Percentiles rank a stretch among this genome's conserved stretches.
These are phyloP conservation scores for Tuber umbilicatum DNA, from an alignment of 495 filamentous ascomycete genomes.

Conservation along the genomic window DNA sequence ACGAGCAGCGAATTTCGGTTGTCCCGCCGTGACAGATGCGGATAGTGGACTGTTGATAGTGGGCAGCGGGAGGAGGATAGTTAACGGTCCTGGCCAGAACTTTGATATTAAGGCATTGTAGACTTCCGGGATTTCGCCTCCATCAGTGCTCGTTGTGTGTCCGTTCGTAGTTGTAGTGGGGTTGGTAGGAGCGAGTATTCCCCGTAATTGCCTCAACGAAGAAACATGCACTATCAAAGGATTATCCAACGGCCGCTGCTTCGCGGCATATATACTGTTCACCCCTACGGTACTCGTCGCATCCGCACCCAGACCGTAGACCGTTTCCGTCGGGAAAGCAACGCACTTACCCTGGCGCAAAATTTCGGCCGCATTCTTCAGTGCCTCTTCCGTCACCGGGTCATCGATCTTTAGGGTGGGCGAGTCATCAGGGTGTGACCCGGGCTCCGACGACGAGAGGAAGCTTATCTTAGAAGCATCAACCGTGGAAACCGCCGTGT, in stretches of 20 bases:
- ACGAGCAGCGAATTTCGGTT: conserved; percentile 78
- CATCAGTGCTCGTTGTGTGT: conserved; percentile 19
- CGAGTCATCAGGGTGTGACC: conserved; percentile 36
- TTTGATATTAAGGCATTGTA: conserved; percentile 71
- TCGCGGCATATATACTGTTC: conserved; percentile 82
- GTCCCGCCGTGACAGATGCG: conserved; percentile 75
- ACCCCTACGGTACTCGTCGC: conserved; percentile 79
- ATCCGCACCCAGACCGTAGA: conserved; percentile 93
- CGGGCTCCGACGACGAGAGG: conserved; percentile 22
- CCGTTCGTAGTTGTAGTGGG: conserved; percentile 25
- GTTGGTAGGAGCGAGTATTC: conserved; percentile 48
- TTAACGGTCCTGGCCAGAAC: conserved; percentile 95
- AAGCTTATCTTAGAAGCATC: conserved; percentile 29
- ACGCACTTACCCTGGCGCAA: conserved; percentile 46
- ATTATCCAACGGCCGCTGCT: conserved; percentile 86
- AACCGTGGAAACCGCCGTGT: conserved; percentile 22
- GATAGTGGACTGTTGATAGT: conserved; percentile 58
- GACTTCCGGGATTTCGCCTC: conserved; percentile 62
- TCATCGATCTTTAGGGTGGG: conserved; percentile 31
- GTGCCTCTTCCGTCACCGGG: conserved; percentile 12
- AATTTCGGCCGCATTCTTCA: conserved; percentile 27
- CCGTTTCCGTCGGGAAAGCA: conserved; percentile 96
- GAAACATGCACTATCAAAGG: conserved; percentile 88
- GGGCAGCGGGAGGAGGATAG: conserved; percentile 79
- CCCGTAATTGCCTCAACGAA: conserved; percentile 69